Conservation (phyloP, 371 early-diverging fungal species). For the Lichtheimia ramosa region DNA sequence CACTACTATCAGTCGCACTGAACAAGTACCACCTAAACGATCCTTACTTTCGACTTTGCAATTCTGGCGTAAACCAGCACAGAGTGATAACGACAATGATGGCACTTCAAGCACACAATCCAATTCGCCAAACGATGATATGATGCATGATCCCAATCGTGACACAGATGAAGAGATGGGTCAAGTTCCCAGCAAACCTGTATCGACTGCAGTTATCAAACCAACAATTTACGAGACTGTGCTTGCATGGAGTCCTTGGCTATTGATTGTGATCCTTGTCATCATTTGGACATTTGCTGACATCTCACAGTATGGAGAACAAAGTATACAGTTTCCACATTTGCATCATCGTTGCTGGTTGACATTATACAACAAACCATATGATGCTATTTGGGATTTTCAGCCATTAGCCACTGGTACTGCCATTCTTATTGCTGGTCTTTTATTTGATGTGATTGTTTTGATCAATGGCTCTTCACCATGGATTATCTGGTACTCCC, state of each 20-base stretch:
- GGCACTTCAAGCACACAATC: not conserved
- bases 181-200: not conserved
- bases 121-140: not conserved
- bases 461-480: constrained; percentile 32
- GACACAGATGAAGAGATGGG: constrained; percentile 8
- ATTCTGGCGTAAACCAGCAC: not conserved
- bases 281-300: constrained; percentile 52
- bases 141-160: not conserved
- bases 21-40: not conserved
- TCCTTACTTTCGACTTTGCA: not conserved
- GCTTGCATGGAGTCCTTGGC: constrained; percentile 52
- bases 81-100: not conserved
- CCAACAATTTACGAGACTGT: constrained; percentile 32
- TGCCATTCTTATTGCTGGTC: constrained; percentile 32
- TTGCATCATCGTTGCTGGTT: constrained; percentile 42
- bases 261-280: constrained; percentile 41
- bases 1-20: not conserved
- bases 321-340: constrained; percentile 38
- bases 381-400: constrained; percentile 50
- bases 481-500: constrained; percentile 22
- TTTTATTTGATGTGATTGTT: constrained; percentile 35
- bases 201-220: constrained; percentile 17
- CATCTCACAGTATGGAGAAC: constrained; percentile 27
- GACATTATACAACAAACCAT: constrained; percentile 40
- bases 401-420: constrained; percentile 55